Conservation (phyloP, 2,329 filamentous ascomycete species). For the Sporothrix brunneoviolacea region DNA sequence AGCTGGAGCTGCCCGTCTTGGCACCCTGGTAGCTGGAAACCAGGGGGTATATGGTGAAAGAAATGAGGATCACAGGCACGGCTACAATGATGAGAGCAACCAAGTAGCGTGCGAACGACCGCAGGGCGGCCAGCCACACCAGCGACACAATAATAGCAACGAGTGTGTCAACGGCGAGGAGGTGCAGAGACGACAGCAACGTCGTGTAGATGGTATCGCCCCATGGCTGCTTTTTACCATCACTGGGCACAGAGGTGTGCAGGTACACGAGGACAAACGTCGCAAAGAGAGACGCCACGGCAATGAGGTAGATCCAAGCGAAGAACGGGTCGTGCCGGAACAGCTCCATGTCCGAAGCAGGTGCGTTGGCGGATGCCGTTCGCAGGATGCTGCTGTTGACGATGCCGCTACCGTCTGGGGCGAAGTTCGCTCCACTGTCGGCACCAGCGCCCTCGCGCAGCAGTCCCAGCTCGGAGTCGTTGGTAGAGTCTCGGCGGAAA, state of each 20-base stretch:
- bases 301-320: conserved; percentile 82
- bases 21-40: conserved; percentile 79
- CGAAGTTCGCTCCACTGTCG: conserved; percentile 25
- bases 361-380: conserved; percentile 36
- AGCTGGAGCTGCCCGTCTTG: conserved; percentile 60
- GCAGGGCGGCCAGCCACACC: conserved; percentile 80
- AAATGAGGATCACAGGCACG: conserved; percentile 78
- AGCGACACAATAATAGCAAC: conserved; percentile 84
- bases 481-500: conserved; percentile 35
- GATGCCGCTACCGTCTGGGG: conserved; percentile 39
- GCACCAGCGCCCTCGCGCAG: conserved; percentile 32
- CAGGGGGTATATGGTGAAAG: conserved; percentile 87
- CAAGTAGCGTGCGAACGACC: conserved; percentile 80
- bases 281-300: conserved; percentile 74
- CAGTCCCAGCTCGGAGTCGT: conserved; percentile 43
- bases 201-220: conserved; percentile 94
- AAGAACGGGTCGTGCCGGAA: conserved; percentile 87
- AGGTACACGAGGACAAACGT: conserved; percentile 86
- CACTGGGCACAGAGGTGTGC: conserved; percentile 59
- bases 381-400: conserved; percentile 17
- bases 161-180: conserved; percentile 84
- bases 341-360: conserved; percentile 57
- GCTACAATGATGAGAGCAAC: conserved; percentile 75
- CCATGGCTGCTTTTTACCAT: conserved; percentile 56
- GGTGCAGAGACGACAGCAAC: conserved; percentile 76